Base-by-base conservation (phyloP, 1,284 basidiomycete species). In the Mycena citricolor region DNA sequence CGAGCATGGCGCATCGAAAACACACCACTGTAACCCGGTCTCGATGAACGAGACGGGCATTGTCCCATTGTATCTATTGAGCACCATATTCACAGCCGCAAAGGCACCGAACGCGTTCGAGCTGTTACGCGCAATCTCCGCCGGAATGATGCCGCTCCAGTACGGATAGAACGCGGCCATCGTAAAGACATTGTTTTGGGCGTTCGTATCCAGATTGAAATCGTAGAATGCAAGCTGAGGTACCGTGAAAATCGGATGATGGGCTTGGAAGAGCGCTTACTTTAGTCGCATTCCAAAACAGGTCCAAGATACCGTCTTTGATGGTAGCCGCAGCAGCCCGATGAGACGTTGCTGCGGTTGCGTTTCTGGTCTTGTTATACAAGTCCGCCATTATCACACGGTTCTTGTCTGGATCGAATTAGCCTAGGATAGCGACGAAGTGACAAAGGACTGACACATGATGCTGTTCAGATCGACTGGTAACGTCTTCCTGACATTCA, bases 381-480 rank as follows among this genome's bases (percentile, higher is more conserved):
- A 94, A 69, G 22, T 73, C 56, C 3, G 87, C 84, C 32, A 94
- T 68, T 11, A 79, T 65, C 8, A 72, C 34, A 52, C 81, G 81
- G 19, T 83, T 74, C 56, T 76, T 79, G 61, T 90, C 86, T 88
- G 28, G 29, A 7, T 41, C 44, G n/a, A 16, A 39, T 40, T 21
- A 45, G 19, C 16, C 7, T 19, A 4, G 26, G 29, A 33, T 33
- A n/a, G n/a, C 20, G 14, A 21, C 30, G 38, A 32, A 37, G 39
- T 35, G 37, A 5, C 20, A 6, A 8, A 33, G 17, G 5, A 71
- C 86, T 57, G 56, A 92, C 89, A 81, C 10, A 94, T 73, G 38
- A 95, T 86, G 52, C 87, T 84, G 60, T 94, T 94, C 39, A 97
- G 68, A 62, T 88, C 86, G 16, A 94, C 74, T 0, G 89, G 85